Conservation (phyloP, 2,329 filamentous ascomycete genomes). For the Pyrenophora seminiperda region DNA sequence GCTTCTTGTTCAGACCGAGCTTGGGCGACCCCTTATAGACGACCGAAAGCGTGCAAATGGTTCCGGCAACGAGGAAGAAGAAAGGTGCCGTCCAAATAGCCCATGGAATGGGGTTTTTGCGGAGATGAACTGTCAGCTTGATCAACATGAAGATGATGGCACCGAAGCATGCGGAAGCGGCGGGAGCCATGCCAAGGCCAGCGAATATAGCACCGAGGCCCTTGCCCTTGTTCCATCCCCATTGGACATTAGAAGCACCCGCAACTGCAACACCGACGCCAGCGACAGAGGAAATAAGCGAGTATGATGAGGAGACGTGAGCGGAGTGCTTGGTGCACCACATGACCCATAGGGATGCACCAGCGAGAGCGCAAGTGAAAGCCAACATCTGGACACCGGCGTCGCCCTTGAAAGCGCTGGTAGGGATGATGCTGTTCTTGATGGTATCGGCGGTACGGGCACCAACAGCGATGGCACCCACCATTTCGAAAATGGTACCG, state of each 20-base stretch:
- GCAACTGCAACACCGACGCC: slow-evolving; percentile 60
- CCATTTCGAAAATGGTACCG: slow-evolving; percentile 55
- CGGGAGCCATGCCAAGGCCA: slow-evolving; percentile 71
- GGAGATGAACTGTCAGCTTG: slow-evolving; percentile 72
- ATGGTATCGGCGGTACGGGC: slow-evolving; percentile 71
- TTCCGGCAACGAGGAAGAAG: slow-evolving; percentile 77
- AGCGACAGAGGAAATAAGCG: slow-evolving; percentile 56
- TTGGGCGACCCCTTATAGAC: slow-evolving; percentile 81
- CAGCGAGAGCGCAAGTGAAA: slow-evolving; percentile 65
- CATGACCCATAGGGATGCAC: slow-evolving; percentile 75
- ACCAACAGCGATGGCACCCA: slow-evolving; percentile 53
- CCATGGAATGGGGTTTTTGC: slow-evolving; percentile 73
- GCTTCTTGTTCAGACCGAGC: slow-evolving; percentile 68
- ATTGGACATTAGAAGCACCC: slow-evolving; percentile 60
- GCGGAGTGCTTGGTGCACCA: slow-evolving; percentile 77
- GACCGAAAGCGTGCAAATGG: slow-evolving; percentile 75
- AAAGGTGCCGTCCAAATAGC: slow-evolving; percentile 74
- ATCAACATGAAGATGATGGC: slow-evolving; percentile 74
- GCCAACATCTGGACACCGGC: slow-evolving; percentile 58
- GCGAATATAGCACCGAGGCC: slow-evolving; percentile 68
- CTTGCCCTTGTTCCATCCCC: slow-evolving; percentile 67
- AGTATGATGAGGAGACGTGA: slow-evolving; percentile 65
- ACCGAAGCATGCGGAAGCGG: slow-evolving; percentile 68
- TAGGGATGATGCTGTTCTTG: slow-evolving; percentile 69
- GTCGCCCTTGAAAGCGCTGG: slow-evolving; percentile 52